Conservation (phyloP, 345 rosid genomes). For the Melaleuca quinquenervia region DNA sequence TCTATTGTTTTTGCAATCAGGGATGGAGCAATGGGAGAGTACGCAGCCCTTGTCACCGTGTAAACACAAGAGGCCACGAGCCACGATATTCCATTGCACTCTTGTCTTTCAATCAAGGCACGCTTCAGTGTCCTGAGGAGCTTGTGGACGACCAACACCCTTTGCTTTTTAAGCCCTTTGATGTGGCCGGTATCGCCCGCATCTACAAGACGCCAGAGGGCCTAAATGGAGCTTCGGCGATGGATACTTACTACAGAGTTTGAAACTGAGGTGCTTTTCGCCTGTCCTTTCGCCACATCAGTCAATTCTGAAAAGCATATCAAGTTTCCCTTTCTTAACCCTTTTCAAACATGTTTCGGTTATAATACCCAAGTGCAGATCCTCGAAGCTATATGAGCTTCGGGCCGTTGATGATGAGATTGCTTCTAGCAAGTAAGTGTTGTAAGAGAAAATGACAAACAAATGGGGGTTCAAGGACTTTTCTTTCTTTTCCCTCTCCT, state of each 20-base stretch:
- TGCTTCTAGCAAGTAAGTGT: background rate
- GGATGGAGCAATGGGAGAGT: slow-evolving; percentile 3
- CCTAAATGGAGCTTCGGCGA: background rate
- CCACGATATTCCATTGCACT: background rate
- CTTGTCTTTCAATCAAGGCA: background rate
- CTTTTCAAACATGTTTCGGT: background rate
- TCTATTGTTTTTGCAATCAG: background rate
- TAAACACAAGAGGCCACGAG: background rate
- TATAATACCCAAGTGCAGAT: background rate
- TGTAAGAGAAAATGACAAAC: background rate
- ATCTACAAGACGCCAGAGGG: background rate
- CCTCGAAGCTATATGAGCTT: background rate
- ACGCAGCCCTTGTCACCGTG: background rate
- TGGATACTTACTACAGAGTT: background rate
- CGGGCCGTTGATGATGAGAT: background rate
- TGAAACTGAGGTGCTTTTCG: background rate
- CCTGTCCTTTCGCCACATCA: background rate
- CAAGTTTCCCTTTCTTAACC: background rate
- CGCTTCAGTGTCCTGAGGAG: background rate
- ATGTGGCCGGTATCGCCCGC: background rate
- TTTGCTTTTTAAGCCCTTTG: background rate
- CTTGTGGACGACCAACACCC: background rate
- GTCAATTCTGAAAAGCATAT: background rate
- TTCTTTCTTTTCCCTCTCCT: background rate
- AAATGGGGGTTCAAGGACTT: background rate